phyloP scores from a whole-genome alignment of 129 eudicot species.

The Gnaphalium uliginosum region DNA sequence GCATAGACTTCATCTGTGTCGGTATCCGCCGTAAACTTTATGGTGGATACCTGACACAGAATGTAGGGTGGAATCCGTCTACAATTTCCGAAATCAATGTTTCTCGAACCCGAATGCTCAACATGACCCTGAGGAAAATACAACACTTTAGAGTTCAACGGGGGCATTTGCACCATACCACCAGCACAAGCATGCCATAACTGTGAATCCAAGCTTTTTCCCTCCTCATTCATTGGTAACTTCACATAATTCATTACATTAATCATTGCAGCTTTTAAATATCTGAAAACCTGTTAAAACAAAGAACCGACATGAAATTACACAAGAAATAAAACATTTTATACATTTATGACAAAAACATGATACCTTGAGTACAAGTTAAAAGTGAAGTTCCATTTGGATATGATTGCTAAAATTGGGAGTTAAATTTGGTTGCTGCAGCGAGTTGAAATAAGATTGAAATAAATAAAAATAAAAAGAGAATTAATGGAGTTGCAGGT shows the following conservation, averaged over 20 bases:
- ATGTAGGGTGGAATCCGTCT: conserved; percentile 52
- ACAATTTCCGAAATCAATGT: conserved; percentile 40
- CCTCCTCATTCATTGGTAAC: conserved; percentile 58
- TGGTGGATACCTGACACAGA: conserved; percentile 48
- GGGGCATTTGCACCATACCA: conserved; percentile 82
- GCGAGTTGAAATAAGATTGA: conserved; percentile 18
- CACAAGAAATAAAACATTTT: no score
- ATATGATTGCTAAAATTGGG: not conserved
- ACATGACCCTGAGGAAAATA: conserved; percentile 90
- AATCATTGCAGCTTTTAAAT: conserved; percentile 39
- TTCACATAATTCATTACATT: conserved; percentile 47
- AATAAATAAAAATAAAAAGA: not conserved
- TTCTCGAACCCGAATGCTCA: conserved; percentile 53
- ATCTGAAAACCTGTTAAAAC: conserved; percentile 16
- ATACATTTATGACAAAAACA: not conserved
- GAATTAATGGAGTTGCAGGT: not conserved
- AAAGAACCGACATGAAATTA: not conserved
- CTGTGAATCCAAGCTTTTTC: conserved; percentile 70
- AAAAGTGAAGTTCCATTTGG: conserved; percentile 19
- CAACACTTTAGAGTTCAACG: conserved; percentile 60
- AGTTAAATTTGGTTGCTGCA: conserved; percentile 12
- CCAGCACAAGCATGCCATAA: conserved; percentile 99
- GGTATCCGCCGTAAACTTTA: conserved; percentile 61
- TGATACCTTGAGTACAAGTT: conserved; percentile 13
- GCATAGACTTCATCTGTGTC: conserved; percentile 84